Base-by-base conservation (phyloP, 1,284 basidiomycete species). In the Tilletia setariae region DNA sequence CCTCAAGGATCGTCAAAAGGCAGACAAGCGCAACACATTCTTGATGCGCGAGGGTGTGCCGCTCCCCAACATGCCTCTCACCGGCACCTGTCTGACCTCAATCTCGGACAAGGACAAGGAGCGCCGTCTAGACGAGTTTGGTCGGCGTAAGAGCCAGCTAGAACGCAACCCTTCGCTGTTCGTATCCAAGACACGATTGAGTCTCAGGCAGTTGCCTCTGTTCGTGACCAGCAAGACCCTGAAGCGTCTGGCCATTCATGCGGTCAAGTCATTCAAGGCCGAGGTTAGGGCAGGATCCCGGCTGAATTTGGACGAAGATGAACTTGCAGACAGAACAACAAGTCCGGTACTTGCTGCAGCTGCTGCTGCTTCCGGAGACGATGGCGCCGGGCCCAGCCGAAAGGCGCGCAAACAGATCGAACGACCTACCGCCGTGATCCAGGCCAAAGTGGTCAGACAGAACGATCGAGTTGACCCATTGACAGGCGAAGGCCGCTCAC, bases 11-110 rank as follows among this genome's bases (percentile, higher is more conserved):
- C 86, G 93, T 64, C 90, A 94, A 82, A 94, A 94, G 83, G 90
- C 90, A 0, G 96, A 99, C 84, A 96, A 96, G 84, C 88, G 95
- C 23, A 97, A 98, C 82, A 89, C 96, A 75, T 98, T 98, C 83
- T 87, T 99, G 66, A 88, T 99, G 78, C 89, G 92, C 25, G 96
- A 99, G 87, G 96, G 81, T 25, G 80, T 82, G 8, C 80, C 80
- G 0, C 72, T 82, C 30, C 79, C 80, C 19, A 75, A 76, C 28
- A 72, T 74, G 9, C 67, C 74, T 2, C 71, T 81, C 43, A 72
- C 72, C 0, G 65, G 65, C 16, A 61, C 30, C 44, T 53, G 87
- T 97, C 62, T 90, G 90, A 70, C 90, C 90, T 61, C 11, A 62
- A 78, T 7, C 63, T 67, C 72, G 1, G 74, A 77, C 21, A 71